Conservation (phyloP, 345 rosid genomes). For the Camelina hispida region DNA sequence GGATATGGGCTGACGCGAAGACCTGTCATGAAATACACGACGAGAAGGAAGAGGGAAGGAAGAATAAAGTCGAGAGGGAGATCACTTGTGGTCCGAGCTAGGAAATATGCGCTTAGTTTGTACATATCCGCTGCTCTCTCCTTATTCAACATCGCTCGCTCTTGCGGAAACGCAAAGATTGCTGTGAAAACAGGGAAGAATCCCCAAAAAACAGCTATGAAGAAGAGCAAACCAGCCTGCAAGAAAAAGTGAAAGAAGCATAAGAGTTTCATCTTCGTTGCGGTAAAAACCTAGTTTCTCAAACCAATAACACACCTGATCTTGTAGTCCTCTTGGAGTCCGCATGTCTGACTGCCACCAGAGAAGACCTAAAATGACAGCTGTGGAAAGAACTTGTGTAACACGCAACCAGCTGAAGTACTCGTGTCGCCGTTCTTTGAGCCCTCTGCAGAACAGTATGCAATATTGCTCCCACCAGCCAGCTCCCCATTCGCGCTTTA, state of each 20-base stretch:
- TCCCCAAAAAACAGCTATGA: slow-evolving; percentile 98
- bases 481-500: slow-evolving; percentile 87
- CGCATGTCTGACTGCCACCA: slow-evolving; percentile 91
- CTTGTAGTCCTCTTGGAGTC: slow-evolving; percentile 67
- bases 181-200: slow-evolving; percentile 98
- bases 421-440: slow-evolving; percentile 89
- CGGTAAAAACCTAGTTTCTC: background rate
- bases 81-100: slow-evolving; percentile 96
- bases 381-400: slow-evolving; percentile 92
- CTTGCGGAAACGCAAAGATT: slow-evolving; percentile 98
- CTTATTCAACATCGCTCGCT: slow-evolving; percentile 86
- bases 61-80: slow-evolving; percentile 89
- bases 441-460: slow-evolving; percentile 80
- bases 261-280: background rate
- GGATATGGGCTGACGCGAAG: slow-evolving; percentile 65
- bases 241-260: background rate
- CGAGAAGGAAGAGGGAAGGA: slow-evolving; percentile 82
- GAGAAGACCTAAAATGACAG: slow-evolving; percentile 81
- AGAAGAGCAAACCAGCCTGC: slow-evolving; percentile 95
- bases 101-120: slow-evolving; percentile 84
- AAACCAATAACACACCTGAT: slow-evolving; percentile 60
- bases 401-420: slow-evolving; percentile 95
- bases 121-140: slow-evolving; percentile 98
- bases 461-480: slow-evolving; percentile 86
- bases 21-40: slow-evolving; percentile 97